Evolutionary conservation across 352 stramenopile species (phyloP).

Genomic region (Globisporangium sylvaticum): DNA sequence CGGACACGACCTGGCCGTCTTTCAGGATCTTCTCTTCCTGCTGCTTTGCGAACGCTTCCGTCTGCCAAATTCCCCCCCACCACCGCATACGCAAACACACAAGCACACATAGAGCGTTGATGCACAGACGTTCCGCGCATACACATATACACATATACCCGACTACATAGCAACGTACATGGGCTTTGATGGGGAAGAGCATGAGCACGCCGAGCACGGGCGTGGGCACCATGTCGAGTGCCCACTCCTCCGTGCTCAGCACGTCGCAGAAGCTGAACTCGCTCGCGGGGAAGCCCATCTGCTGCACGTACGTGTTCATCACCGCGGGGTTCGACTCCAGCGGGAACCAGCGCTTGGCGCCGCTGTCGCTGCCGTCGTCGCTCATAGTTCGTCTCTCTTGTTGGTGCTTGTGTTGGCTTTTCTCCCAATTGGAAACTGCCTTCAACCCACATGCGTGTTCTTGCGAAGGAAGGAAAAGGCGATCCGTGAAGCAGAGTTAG

Average conservation of each 20-base stretch:
- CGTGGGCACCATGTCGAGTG: slow-evolving; percentile 93
- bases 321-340: slow-evolving; percentile 95
- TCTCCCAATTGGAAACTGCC: neutral
- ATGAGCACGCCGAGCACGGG: slow-evolving; percentile 93
- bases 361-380: slow-evolving; percentile 23
- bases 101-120: neutral
- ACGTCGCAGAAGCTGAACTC: slow-evolving; percentile 92
- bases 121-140: neutral
- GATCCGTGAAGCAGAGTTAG: neutral
- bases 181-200: slow-evolving; percentile 93
- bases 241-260: slow-evolving; percentile 95
- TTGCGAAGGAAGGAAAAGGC: neutral
- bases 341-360: slow-evolving; percentile 82
- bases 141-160: neutral
- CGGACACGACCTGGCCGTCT: slow-evolving; percentile 69
- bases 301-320: slow-evolving; percentile 94
- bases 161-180: slow-evolving; percentile 30
- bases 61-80: slow-evolving; percentile 31
- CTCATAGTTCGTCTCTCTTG: slow-evolving; percentile 24
- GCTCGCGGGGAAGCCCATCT: slow-evolving; percentile 89
- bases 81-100: neutral
- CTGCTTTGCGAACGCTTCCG: slow-evolving; percentile 72
- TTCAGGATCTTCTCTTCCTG: slow-evolving; percentile 64
- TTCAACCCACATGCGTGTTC: slow-evolving; percentile 6
- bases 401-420: neutral